These are phyloP conservation scores for Cystofilobasidium macerans DNA, from an alignment of 768 basidiomycete species.

Conservation along the genomic window DNA sequence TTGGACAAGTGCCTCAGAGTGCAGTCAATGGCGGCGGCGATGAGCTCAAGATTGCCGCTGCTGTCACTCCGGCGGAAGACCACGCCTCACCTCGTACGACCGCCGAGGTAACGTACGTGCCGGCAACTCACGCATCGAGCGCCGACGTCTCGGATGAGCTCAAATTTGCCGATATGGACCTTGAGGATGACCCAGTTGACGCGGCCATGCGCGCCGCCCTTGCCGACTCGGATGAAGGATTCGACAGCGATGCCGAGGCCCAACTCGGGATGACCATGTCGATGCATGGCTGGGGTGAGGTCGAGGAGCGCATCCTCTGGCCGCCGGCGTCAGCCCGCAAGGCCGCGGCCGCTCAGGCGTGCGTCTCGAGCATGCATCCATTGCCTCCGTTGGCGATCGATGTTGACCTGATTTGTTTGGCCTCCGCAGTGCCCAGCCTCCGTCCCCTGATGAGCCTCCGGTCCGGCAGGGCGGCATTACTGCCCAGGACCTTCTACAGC, in stretches of 20 bases:
- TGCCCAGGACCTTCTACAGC: neutral
- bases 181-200: slow-evolving; percentile 5
- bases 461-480: neutral
- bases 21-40: neutral
- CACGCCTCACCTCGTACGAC: neutral
- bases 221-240: neutral
- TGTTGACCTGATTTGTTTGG: neutral
- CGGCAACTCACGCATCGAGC: neutral
- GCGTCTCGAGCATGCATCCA: neutral
- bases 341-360: neutral
- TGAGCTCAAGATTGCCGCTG: neutral
- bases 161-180: slow-evolving; percentile 4
- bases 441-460: neutral
- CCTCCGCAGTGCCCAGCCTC: neutral
- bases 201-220: slow-evolving; percentile 1
- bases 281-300: slow-evolving; percentile 2
- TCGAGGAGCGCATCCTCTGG: slow-evolving; percentile 4
- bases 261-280: slow-evolving; percentile 5
- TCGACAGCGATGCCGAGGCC: neutral
- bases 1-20: neutral
- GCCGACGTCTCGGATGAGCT: neutral
- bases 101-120: neutral
- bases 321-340: neutral
- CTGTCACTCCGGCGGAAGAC: neutral
- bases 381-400: neutral